These are phyloP conservation scores for Baorangia bicolor DNA, from an alignment of 768 basidiomycete species.

Conservation along the genomic window DNA sequence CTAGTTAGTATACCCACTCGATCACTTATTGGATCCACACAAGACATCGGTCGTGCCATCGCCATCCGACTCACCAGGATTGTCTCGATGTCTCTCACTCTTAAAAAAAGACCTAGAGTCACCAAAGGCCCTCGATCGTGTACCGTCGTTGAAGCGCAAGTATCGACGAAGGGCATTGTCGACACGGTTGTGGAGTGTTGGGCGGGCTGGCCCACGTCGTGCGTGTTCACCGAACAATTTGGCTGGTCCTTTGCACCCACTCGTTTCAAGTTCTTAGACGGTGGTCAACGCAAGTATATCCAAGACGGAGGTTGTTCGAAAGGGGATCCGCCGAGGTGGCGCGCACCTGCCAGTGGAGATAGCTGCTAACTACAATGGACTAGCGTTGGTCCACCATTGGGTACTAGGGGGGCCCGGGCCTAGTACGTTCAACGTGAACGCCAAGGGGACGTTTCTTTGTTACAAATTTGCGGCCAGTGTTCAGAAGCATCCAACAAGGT, in stretches of 20 bases:
- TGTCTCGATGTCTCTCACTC: not conserved
- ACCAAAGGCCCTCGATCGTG: not conserved
- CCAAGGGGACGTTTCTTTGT: slow-evolving; percentile 34
- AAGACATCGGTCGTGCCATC: no score
- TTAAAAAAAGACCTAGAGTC: not conserved
- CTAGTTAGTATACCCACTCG: no score
- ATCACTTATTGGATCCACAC: no score
- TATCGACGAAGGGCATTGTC: no score
- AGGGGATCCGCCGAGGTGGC: not conserved
- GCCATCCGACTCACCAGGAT: slow-evolving; percentile 37
- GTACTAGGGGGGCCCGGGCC: no score
- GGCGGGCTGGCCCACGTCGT: not conserved
- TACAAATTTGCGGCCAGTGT: slow-evolving; percentile 39
- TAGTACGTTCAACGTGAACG: slow-evolving; percentile 33
- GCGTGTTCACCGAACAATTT: not conserved
- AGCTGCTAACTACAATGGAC: not conserved
- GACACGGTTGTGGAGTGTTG: not conserved
- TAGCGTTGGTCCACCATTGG: slow-evolving; percentile 33
- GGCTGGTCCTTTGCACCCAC: not conserved
- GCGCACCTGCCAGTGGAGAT: no score
- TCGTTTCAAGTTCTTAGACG: not conserved
- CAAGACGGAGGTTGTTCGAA: not conserved
- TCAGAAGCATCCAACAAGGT: slow-evolving; percentile 42
- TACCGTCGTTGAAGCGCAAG: not conserved
- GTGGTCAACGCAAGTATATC: not conserved